Conservation (phyloP, 352 stramenopile species). For the Peronosclerospora sorghi region DNA sequence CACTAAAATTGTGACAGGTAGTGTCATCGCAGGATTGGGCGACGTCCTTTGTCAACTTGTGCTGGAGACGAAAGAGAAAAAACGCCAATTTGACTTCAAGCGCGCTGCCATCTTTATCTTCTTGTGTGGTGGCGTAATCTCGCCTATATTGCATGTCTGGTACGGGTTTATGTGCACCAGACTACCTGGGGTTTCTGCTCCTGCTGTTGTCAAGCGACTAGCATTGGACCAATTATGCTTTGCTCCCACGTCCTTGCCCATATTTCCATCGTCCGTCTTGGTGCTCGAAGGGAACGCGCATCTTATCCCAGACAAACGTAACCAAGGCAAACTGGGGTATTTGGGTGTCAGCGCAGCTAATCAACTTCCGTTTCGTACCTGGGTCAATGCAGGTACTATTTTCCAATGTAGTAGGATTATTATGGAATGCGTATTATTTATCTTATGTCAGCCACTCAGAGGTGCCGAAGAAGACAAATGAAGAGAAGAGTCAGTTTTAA, state of each 20-base stretch:
- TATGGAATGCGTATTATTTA: conserved; percentile 81
- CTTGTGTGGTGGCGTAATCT: conserved; percentile 50
- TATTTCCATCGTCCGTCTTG: conserved; percentile 63
- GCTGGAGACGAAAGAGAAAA: conserved; percentile 17
- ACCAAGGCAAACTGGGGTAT: conserved; percentile 72
- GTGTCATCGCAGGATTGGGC: conserved; percentile 46
- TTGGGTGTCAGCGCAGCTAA: conserved; percentile 68
- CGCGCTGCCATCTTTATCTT: conserved; percentile 56
- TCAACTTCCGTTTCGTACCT: conserved; percentile 77
- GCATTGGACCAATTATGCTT: conserved; percentile 73
- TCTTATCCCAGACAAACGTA: conserved; percentile 46
- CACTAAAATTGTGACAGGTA: conserved; percentile 60
- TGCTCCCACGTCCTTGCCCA: conserved; percentile 51
- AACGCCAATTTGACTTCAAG: conserved; percentile 25
- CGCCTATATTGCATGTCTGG: conserved; percentile 71
- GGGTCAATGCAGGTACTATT: conserved; percentile 74
- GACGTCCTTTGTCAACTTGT: conserved; percentile 65
- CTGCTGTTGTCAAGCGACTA: conserved; percentile 49
- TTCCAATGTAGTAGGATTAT: conserved; percentile 64
- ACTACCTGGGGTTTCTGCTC: conserved; percentile 24
- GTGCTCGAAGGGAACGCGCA: conserved; percentile 43
- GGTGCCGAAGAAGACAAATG: conserved; percentile 3
- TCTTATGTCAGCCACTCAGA: conserved; percentile 61
- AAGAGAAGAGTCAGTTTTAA: conserved; percentile 5
- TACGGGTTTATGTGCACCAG: conserved; percentile 45